phyloP scores from a whole-genome alignment of 495 filamentous ascomycete species.

The Emericellopsis terricola region DNA sequence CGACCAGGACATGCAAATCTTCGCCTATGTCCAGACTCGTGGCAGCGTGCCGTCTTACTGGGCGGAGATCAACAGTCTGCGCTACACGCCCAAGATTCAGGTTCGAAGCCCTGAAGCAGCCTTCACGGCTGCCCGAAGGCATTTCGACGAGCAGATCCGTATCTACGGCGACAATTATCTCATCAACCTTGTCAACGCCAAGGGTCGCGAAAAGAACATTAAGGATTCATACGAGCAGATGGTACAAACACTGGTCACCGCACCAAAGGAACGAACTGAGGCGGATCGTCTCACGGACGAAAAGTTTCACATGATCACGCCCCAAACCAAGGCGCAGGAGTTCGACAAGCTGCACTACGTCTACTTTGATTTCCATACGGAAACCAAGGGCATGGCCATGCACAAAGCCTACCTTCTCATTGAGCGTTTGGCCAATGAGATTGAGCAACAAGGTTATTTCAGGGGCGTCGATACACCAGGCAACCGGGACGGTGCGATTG shows the following conservation, averaged over 20 bases:
- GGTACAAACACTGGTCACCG: constrained; percentile 52
- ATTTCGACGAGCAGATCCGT: constrained; percentile 83
- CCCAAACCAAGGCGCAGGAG: constrained; percentile 28
- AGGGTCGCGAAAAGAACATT: constrained; percentile 67
- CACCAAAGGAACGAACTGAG: constrained; percentile 44
- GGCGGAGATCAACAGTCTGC: constrained; percentile 82
- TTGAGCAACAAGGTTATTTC: constrained; percentile 74
- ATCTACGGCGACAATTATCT: constrained; percentile 92
- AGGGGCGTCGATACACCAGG: constrained; percentile 74
- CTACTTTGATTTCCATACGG: constrained; percentile 97
- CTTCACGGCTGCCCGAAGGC: constrained; percentile 53
- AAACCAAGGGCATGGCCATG: constrained; percentile 88
- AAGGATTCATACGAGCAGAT: constrained; percentile 88
- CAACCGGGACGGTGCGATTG: constrained; percentile 44
- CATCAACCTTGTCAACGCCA: constrained; percentile 92
- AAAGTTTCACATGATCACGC: constrained; percentile 62
- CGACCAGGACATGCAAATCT: constrained; percentile 63
- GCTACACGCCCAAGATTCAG: constrained; percentile 78
- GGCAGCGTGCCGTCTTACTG: constrained; percentile 90
- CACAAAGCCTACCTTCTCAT: constrained; percentile 77
- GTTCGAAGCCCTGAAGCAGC: constrained; percentile 74
- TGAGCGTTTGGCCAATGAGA: constrained; percentile 53
- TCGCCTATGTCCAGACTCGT: constrained; percentile 89
- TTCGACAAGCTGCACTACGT: constrained; percentile 81
- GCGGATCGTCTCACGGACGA: constrained; percentile 42